These are phyloP conservation scores for Anthoceros angustus DNA, from an alignment of 225 moss, liverwort and hornwort genomes.

Conservation along the genomic window DNA sequence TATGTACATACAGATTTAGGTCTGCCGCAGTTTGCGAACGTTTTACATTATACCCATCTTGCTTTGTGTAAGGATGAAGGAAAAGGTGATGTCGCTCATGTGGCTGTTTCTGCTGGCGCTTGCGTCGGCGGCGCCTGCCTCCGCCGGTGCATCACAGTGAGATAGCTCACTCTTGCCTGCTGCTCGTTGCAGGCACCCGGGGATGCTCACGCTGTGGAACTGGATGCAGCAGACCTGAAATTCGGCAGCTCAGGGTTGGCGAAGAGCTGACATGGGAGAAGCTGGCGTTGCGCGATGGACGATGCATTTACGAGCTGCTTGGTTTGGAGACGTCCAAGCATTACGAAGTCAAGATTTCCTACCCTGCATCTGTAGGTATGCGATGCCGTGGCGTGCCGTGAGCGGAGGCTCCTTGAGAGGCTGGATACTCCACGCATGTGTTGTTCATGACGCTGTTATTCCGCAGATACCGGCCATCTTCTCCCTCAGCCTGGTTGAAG, in stretches of 20 bases:
- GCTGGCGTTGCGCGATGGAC: slow-evolving; percentile 28
- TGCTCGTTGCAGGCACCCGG: no score
- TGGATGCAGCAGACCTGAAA: slow-evolving; percentile 27
- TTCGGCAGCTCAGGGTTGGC: slow-evolving; percentile 28
- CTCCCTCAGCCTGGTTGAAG: slow-evolving; percentile 16
- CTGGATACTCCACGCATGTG: background rate
- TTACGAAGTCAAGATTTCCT: slow-evolving; percentile 68
- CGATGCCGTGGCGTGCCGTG: no score
- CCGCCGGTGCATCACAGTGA: no score
- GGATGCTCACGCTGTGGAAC: no score
- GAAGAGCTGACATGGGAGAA: slow-evolving; percentile 31
- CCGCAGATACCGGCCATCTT: slow-evolving; percentile 39
- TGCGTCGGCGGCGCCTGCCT: no score
- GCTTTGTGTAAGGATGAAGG: no score
- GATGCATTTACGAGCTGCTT: slow-evolving; percentile 29
- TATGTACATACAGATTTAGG: no score
- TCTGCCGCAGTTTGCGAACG: no score
- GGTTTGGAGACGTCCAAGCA: slow-evolving; percentile 50
- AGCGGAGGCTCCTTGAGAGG: background rate
- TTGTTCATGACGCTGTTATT: slow-evolving; percentile 10
- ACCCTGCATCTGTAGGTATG: slow-evolving; percentile 54
- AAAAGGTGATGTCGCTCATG: no score
- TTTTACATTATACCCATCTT: no score
- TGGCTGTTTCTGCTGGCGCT: no score
- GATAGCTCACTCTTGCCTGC: no score